Percentiles rank a stretch among this genome's conserved stretches.
Evolutionary conservation across 2,329 filamentous ascomycete species (phyloP).

Genomic region (Beauveria pseudobassiana): DNA sequence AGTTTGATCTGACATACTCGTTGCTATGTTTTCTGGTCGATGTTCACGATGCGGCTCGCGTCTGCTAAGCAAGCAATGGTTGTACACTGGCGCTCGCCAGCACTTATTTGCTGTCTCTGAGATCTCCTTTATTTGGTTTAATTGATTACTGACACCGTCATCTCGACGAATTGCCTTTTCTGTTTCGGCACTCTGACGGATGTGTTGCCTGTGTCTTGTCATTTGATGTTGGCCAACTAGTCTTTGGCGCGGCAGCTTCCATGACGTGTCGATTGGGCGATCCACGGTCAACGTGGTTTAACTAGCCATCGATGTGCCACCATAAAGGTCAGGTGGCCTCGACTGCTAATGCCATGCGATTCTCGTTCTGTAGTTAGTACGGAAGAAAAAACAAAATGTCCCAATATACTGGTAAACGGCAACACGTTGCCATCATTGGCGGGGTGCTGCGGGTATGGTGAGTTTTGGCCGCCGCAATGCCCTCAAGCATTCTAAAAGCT

Average conservation of each 20-base stretch:
- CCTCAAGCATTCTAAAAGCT: not conserved
- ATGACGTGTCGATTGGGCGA: constrained; percentile 7
- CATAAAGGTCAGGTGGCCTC: not conserved
- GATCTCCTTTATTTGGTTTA: not conserved
- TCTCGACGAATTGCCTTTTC: not conserved
- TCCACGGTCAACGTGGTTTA: not conserved
- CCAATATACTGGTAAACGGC: constrained; percentile 26
- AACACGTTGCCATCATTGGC: constrained; percentile 48
- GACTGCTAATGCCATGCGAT: too few species aligned
- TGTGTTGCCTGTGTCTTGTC: too few species aligned
- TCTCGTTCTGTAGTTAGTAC: too few species aligned
- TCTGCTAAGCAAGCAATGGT: not conserved
- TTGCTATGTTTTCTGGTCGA: not conserved
- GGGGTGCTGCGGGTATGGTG: constrained; percentile 58
- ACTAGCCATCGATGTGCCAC: not conserved
- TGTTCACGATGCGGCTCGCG: not conserved
- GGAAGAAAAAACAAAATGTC: not conserved
- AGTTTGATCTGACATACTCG: not conserved
- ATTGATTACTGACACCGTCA: not conserved
- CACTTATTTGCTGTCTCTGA: not conserved
- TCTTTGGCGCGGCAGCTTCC: not conserved
- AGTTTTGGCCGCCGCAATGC: not conserved
- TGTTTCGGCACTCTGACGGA: not conserved
- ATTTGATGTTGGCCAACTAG: not conserved
- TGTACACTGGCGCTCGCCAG: not conserved